A percentile compares a stretch with the other conserved stretches of the same genome.
Conservation (phyloP, 2,329 filamentous ascomycete species). For the Chaetomium strumarium region DNA sequence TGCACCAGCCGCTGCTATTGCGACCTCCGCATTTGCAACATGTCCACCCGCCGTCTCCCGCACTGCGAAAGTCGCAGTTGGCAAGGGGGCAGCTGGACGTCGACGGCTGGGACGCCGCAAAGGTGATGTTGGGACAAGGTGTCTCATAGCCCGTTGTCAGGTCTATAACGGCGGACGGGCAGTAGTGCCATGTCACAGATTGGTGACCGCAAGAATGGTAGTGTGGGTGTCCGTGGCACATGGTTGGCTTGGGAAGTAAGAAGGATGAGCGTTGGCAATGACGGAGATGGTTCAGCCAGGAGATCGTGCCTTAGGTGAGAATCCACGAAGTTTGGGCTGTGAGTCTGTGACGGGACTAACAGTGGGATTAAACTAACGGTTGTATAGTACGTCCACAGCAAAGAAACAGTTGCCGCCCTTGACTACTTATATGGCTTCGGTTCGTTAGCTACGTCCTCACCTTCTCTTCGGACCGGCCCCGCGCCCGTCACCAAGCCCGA, state of each 20-base stretch:
- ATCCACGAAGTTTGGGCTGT: background rate
- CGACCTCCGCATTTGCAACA: conserved; percentile 49
- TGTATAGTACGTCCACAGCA: background rate
- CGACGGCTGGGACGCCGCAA: conserved; percentile 40
- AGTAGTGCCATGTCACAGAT: conserved; percentile 52
- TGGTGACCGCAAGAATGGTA: conserved; percentile 48
- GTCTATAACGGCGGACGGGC: conserved; percentile 44
- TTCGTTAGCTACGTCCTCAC: background rate
- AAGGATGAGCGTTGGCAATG: background rate
- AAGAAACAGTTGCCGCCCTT: background rate
- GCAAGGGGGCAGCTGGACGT: conserved; percentile 42
- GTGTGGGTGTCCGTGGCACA: conserved; percentile 52
- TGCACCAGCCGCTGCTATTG: conserved; percentile 50
- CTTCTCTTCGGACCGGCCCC: background rate
- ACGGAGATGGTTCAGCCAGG: background rate
- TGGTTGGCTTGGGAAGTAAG: conserved; percentile 26
- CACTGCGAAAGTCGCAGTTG: conserved; percentile 46
- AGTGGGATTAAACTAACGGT: background rate
- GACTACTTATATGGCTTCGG: conserved; percentile 1
- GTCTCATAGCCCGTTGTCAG: conserved; percentile 44
- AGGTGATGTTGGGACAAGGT: conserved; percentile 44
- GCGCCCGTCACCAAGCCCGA: background rate
- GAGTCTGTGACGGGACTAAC: background rate
- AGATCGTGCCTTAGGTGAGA: background rate
- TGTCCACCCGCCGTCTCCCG: conserved; percentile 46